These are phyloP conservation scores for Trametes hirsuta DNA, from an alignment of 1,284 basidiomycete genomes.

Conservation along the genomic window DNA sequence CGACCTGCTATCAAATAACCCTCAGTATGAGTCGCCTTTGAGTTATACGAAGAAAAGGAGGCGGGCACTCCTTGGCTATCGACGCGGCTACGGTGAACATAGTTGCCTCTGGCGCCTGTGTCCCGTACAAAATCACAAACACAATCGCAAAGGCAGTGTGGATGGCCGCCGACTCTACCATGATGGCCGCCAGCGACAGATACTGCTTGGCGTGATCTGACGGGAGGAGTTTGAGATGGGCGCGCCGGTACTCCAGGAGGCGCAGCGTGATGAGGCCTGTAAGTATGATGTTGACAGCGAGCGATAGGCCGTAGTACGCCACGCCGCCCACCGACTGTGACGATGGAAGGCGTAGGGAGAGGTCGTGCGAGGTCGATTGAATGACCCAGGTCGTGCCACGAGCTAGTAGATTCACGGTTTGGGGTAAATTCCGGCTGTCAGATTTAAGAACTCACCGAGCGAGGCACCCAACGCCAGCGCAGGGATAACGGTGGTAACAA, in stretches of 20 bases:
- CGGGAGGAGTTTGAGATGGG: slow-evolving; percentile 33
- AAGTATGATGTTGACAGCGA: slow-evolving; percentile 47
- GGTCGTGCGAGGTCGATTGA: slow-evolving; percentile 40
- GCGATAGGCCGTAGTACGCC: slow-evolving; percentile 45
- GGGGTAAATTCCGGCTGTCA: no score
- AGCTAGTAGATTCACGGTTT: slow-evolving; percentile 26
- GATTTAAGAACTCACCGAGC: slow-evolving; percentile 35
- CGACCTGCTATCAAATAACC: slow-evolving; percentile 39
- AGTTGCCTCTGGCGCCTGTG: slow-evolving; percentile 30
- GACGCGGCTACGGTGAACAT: slow-evolving; percentile 4
- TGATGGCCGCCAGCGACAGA: slow-evolving; percentile 42
- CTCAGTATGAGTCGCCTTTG: background rate
- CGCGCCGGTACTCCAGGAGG: slow-evolving; percentile 41
- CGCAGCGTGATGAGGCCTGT: slow-evolving; percentile 45
- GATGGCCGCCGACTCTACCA: slow-evolving; percentile 45
- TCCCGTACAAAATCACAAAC: slow-evolving; percentile 46
- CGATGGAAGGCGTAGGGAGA: slow-evolving; percentile 42
- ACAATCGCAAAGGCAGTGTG: slow-evolving; percentile 45
- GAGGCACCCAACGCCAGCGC: slow-evolving; percentile 35
- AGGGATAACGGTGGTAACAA: slow-evolving; percentile 36
- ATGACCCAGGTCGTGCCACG: slow-evolving; percentile 47
- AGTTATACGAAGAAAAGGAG: background rate
- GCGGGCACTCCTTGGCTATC: slow-evolving; percentile 7
- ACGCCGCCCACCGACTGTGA: slow-evolving; percentile 37
- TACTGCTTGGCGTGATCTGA: slow-evolving; percentile 40